Conservation (phyloP, 768 basidiomycete genomes). For the Leucosporidium creatinivorum region DNA sequence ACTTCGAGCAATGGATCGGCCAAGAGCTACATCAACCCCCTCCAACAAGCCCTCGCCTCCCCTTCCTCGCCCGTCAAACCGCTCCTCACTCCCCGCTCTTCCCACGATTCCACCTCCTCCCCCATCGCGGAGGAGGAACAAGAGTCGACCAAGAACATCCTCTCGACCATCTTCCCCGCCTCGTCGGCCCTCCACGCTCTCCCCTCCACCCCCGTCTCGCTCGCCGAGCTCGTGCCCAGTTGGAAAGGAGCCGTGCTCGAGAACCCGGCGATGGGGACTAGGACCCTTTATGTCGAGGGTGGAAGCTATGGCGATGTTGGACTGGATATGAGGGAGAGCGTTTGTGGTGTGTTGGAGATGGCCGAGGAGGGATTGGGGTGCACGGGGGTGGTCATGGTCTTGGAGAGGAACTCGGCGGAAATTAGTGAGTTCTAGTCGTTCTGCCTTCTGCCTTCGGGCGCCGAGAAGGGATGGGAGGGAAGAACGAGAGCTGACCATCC, state of each 20-base stretch:
- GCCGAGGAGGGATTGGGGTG: conserved; percentile 76
- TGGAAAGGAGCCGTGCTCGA: conserved; percentile 27
- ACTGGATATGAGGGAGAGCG: conserved; percentile 48
- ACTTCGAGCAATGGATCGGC: no score
- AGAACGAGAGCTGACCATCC: background rate
- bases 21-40: background rate
- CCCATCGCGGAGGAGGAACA: background rate
- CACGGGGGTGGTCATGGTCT: conserved; percentile 66
- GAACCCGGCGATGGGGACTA: conserved; percentile 14
- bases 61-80: background rate
- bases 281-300: conserved; percentile 72
- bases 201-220: conserved; percentile 19
- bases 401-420: conserved; percentile 63
- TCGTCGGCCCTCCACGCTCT: conserved; percentile 18
- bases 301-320: conserved; percentile 48
- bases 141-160: conserved; percentile 14
- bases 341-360: conserved; percentile 77
- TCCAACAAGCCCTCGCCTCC: background rate
- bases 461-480: no score
- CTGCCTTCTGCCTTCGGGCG: background rate
- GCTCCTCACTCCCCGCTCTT: conserved; percentile 3
- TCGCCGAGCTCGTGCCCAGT: conserved; percentile 10
- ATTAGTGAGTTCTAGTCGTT: conserved; percentile 44
- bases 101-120: background rate
- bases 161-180: conserved; percentile 23